Conservation (phyloP, 140 eudicot species). For the Flaveria floridana region DNA sequence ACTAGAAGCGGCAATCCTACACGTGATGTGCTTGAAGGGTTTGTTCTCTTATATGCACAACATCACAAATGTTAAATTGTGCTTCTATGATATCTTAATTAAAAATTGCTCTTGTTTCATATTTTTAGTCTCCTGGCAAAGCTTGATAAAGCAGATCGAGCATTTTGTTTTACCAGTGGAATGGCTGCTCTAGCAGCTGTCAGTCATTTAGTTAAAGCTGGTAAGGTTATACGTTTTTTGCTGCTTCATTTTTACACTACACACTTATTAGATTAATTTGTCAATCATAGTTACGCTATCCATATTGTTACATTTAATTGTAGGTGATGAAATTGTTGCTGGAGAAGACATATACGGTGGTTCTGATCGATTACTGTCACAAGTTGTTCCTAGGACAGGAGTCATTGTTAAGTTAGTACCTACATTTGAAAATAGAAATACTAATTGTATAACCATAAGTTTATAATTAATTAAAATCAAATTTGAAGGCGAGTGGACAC, state of each 20-base stretch:
- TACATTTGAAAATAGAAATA: not conserved
- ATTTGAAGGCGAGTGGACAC: constrained; percentile 79
- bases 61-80: not conserved
- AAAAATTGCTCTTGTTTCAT: constrained; percentile 16
- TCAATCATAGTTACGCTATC: constrained; percentile 8
- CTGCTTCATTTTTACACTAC: not conserved
- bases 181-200: constrained; percentile 98
- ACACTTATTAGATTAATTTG: not conserved
- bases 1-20: constrained; percentile 99
- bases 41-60: constrained; percentile 10
- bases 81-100: not conserved
- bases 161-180: constrained; percentile 90
- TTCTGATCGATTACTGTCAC: constrained; percentile 82
- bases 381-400: constrained; percentile 78
- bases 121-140: constrained; percentile 70
- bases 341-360: constrained; percentile 98
- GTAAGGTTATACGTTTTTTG: constrained; percentile 31
- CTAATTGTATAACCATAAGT: not conserved
- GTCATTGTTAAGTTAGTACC: constrained; percentile 72
- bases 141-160: constrained; percentile 92
- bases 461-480: constrained; percentile 6
- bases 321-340: constrained; percentile 92
- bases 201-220: constrained; percentile 69
- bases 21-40: constrained; percentile 78
- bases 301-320: not conserved